These are phyloP conservation scores for Madurella mycetomatis DNA, from an alignment of 2,329 filamentous ascomycete genomes.

Conservation along the genomic window DNA sequence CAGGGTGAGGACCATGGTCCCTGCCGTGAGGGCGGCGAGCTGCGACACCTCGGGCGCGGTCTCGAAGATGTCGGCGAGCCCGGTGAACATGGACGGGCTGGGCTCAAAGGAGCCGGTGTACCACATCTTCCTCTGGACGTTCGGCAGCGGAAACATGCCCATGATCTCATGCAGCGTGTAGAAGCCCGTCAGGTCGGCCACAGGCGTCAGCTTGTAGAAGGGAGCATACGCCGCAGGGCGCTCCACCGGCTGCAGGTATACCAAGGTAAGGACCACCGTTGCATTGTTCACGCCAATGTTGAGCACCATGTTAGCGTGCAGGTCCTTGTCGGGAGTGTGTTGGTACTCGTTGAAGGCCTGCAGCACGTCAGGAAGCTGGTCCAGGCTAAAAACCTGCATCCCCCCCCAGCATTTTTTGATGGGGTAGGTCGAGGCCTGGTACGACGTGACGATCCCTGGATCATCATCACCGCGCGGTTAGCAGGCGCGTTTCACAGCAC, in stretches of 20 bases:
- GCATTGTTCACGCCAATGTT: slow-evolving; percentile 3
- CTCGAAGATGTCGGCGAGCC: neutral
- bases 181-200: neutral
- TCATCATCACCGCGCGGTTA: no score
- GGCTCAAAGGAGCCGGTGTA: slow-evolving; percentile 2
- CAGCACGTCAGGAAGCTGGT: slow-evolving; percentile 1
- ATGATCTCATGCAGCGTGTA: slow-evolving; percentile 1
- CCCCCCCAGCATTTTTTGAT: slow-evolving; percentile 4
- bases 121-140: slow-evolving; percentile 1
- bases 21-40: neutral
- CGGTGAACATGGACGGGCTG: neutral
- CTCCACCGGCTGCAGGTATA: slow-evolving; percentile 7
- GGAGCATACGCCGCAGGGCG: neutral
- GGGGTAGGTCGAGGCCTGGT: neutral
- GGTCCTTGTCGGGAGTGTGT: slow-evolving; percentile 4
- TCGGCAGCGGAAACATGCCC: neutral
- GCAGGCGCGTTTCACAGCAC: no score
- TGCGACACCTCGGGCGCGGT: neutral
- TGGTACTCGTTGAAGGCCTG: slow-evolving; percentile 6
- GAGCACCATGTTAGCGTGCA: slow-evolving; percentile 7
- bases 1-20: slow-evolving; percentile 2
- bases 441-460: slow-evolving; percentile 2
- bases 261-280: slow-evolving; percentile 4
- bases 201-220: slow-evolving; percentile 1
- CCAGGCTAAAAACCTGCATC: neutral